A percentile compares a stretch with the other conserved stretches of the same genome.
Evolutionary conservation across 2,329 filamentous ascomycete species (phyloP).

Genomic region (Seiridium unicorne): DNA sequence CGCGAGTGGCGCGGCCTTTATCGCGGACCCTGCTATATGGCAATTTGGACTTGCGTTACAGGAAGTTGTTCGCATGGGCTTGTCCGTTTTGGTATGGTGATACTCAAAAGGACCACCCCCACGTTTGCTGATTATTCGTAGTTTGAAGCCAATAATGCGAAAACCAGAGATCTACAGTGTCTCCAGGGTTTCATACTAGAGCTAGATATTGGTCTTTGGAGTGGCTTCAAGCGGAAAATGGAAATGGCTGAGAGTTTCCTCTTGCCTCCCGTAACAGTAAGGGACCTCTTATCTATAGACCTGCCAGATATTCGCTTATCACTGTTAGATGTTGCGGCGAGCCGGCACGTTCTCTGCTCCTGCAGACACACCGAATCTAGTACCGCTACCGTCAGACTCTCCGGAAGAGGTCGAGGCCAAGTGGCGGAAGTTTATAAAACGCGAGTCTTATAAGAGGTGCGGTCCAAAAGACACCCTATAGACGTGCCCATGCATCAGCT

Average conservation of each 20-base stretch:
- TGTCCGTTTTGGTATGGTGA: constrained; percentile 28
- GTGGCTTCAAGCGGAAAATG: constrained; percentile 57
- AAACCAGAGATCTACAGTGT: constrained; percentile 49
- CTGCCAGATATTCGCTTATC: constrained; percentile 7
- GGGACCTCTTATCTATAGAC: not conserved
- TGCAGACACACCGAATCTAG: constrained; percentile 15
- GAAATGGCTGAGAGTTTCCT: constrained; percentile 58
- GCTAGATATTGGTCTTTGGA: constrained; percentile 56
- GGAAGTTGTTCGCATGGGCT: constrained; percentile 35
- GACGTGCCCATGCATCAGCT: not conserved
- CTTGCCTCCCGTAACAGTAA: constrained; percentile 47
- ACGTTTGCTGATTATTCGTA: constrained; percentile 16
- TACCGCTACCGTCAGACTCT: constrained; percentile 18
- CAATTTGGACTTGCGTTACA: constrained; percentile 35
- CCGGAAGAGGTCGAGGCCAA: constrained; percentile 20
- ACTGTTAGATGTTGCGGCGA: constrained; percentile 46
- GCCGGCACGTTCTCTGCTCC: constrained; percentile 28
- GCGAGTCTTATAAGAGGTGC: constrained; percentile 26
- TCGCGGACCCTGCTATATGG: constrained; percentile 25
- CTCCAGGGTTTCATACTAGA: constrained; percentile 48
- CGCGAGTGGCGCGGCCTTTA: constrained; percentile 21
- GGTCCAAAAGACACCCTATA: not conserved
- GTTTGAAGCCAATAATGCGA: constrained; percentile 47
- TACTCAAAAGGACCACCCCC: constrained; percentile 14
- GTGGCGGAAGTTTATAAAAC: constrained; percentile 22